A percentile compares a stretch with the other conserved stretches of the same genome.
Conservation (phyloP, 2,329 filamentous ascomycete species). For the Didymellaceae sp. region DNA sequence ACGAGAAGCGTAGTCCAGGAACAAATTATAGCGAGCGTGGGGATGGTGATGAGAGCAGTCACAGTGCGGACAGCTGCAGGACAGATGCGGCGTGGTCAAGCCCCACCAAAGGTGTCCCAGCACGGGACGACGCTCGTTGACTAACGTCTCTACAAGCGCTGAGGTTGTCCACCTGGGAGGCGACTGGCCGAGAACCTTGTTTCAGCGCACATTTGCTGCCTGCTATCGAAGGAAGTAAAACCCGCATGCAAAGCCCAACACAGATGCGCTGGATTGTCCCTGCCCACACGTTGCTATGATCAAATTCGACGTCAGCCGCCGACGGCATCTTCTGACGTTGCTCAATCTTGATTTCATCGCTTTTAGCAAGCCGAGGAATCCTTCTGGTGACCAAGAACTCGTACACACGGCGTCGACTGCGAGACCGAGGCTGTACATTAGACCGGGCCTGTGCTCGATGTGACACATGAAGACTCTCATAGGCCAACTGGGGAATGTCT, state of each 20-base stretch:
- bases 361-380: background rate
- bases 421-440: background rate
- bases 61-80: slow-evolving; percentile 9
- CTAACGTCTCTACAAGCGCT: slow-evolving; percentile 38
- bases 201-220: slow-evolving; percentile 9
- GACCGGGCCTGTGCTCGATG: background rate
- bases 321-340: slow-evolving; percentile 10
- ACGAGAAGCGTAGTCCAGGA: background rate
- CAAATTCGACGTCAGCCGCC: slow-evolving; percentile 2
- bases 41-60: slow-evolving; percentile 2
- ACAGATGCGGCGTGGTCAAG: slow-evolving; percentile 25
- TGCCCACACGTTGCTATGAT: background rate
- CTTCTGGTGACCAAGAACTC: background rate
- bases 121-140: slow-evolving; percentile 19
- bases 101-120: slow-evolving; percentile 15
- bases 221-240: no score
- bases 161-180: slow-evolving; percentile 34
- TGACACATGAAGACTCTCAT: slow-evolving; percentile 4
- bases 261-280: slow-evolving; percentile 3
- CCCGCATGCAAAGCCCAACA: slow-evolving; percentile 4
- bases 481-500: background rate
- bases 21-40: slow-evolving; percentile 14
- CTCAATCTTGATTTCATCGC: slow-evolving; percentile 1
- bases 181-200: slow-evolving; percentile 17
- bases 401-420: background rate